A percentile compares a stretch with the other conserved stretches of the same genome.
Evolutionary conservation across 495 filamentous ascomycete genomes (phyloP).

Genomic region (Aspergillus steynii): DNA sequence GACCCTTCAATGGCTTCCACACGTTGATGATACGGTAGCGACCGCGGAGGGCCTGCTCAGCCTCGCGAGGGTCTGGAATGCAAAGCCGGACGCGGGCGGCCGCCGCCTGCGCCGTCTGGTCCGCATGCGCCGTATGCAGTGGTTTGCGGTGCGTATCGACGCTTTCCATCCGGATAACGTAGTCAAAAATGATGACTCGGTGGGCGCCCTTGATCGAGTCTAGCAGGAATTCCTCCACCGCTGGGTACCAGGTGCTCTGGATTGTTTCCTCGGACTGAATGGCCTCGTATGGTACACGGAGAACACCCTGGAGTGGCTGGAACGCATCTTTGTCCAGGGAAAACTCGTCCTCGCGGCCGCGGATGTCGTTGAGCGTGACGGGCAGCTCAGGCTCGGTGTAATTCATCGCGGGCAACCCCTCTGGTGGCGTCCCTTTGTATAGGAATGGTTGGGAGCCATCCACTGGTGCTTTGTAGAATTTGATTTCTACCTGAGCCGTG

Average conservation of each 20-base stretch:
- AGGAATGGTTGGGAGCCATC: constrained; percentile 65
- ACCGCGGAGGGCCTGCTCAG: constrained; percentile 56
- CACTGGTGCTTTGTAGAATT: constrained; percentile 65
- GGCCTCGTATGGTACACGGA: constrained; percentile 49
- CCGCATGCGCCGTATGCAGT: constrained; percentile 74
- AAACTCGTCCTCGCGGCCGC: constrained; percentile 61
- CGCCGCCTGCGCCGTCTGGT: constrained; percentile 69
- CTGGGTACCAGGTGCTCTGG: constrained; percentile 71
- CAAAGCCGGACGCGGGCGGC: constrained; percentile 63
- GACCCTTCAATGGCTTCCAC: constrained; percentile 78
- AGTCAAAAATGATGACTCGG: constrained; percentile 78
- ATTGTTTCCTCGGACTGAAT: constrained; percentile 67
- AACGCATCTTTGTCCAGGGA: constrained; percentile 74
- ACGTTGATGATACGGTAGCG: constrained; percentile 86
- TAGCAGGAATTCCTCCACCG: constrained; percentile 68
- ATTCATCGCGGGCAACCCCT: constrained; percentile 56
- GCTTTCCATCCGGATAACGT: constrained; percentile 71
- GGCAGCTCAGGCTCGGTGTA: constrained; percentile 40
- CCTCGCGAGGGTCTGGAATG: constrained; percentile 55
- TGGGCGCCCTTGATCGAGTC: constrained; percentile 61
- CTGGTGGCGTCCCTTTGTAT: constrained; percentile 62
- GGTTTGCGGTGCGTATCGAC: constrained; percentile 57
- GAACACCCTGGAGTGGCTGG: constrained; percentile 48
- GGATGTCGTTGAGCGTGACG: constrained; percentile 64
- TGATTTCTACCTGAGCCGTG: constrained; percentile 59